Percentiles rank a stretch among this genome's conserved stretches.
Evolutionary conservation across 805 yeast genomes (phyloP).

Genomic region (Ogataea angusta): DNA sequence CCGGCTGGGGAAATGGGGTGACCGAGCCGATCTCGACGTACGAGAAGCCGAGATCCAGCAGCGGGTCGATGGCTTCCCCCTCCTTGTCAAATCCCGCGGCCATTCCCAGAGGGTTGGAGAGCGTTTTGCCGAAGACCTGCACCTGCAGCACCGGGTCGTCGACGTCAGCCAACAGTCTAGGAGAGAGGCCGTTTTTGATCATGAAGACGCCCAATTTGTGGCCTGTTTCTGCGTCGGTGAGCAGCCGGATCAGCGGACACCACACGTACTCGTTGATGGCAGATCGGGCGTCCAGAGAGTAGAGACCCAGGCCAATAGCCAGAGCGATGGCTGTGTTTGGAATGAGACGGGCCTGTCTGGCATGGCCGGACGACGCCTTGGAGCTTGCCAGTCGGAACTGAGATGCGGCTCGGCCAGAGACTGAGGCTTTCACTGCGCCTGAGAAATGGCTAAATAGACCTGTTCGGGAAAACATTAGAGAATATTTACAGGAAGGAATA

Average conservation of each 20-base stretch:
- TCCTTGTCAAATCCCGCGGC: conserved; percentile 97
- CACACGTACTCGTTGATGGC: conserved; percentile 76
- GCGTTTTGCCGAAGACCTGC: conserved; percentile 57
- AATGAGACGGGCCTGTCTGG: conserved; percentile 8
- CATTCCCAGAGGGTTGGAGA: conserved; percentile 80
- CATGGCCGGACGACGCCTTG: neutral
- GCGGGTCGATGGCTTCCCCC: conserved; percentile 83
- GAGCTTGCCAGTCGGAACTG: too few species aligned
- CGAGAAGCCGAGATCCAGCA: conserved; percentile 76
- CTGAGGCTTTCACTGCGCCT: neutral
- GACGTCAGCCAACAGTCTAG: conserved; percentile 53
- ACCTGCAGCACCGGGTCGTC: conserved; percentile 54
- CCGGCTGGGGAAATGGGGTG: conserved; percentile 91
- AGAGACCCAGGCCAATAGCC: conserved; percentile 37
- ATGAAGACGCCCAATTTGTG: conserved; percentile 71
- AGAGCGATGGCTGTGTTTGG: conserved; percentile 21
- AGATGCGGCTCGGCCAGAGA: neutral
- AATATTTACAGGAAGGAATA: neutral
- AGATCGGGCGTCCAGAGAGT: conserved; percentile 76
- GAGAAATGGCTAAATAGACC: neutral
- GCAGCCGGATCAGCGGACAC: conserved; percentile 69
- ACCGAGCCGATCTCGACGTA: conserved; percentile 92
- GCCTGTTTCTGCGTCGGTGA: conserved; percentile 82
- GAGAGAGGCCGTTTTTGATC: conserved; percentile 67
- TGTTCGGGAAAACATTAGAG: conserved; percentile 2